Evolutionary conservation across 345 rosid genomes (phyloP), one percentile per base, ranked within the genome.

Genomic region (Ricinus communis): DNA sequence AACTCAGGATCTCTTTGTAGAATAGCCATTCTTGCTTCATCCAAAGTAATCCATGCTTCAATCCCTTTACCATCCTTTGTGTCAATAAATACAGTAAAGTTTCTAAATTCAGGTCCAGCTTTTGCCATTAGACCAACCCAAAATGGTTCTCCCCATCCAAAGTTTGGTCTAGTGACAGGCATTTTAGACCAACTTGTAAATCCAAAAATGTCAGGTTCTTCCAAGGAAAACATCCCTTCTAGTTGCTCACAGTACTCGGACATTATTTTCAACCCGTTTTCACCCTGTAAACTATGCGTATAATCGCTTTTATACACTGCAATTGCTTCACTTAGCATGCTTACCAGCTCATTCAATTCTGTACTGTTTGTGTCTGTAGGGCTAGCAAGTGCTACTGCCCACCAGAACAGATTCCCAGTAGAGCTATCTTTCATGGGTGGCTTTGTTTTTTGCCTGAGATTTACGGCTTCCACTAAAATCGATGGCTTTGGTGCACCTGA

Each of bases 1-100:
- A 76, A 71, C 19, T 76, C 45, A 55, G 75, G 67, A 66, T 76
- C 68, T 8, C 10, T 1, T 30, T 76, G 71, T 25, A 76, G 21
- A 0, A 47, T 8, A 0, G 27, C 18, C 76, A 76, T 71, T 19
- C 71, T 65, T 28, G 57, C 3, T 16, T 58, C 16, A 60, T 76
- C 80, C n/a, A 76, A 50, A 13, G 72, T 76, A 0, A 71, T 45
- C 75, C 75, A 76, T 5, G 80, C 80, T 41, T 76, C 80, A 16
- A 76, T 71, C 15, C 70, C 80, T 28, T 50, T 65, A 5, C 72
- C 59, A 27, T 70, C 74, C 38, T 8, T 41, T 5, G 72, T 11
- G 1, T 76, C 80, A 4, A 56, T 30, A 5, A 76, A 41, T 6
- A 76, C 41, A 5, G 68, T 71, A 0, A 71, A 24, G 25, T 76